Conservation (phyloP, 768 basidiomycete genomes). For the Pisolithus orientalis region DNA sequence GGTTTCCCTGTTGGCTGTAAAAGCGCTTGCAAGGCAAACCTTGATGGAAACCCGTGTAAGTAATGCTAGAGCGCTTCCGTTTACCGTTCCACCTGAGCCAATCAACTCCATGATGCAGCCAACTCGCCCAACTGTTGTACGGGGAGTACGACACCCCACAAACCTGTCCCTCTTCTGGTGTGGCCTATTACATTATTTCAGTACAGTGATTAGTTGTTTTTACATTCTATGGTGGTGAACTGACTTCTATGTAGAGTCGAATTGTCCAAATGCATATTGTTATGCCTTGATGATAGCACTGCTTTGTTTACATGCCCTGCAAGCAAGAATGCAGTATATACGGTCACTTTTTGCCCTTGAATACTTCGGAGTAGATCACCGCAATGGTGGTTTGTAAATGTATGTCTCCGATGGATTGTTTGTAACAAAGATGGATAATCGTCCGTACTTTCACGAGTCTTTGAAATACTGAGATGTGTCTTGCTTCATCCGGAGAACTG, state of each 20-base stretch:
- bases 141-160: conserved; percentile 38
- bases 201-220: conserved; percentile 11
- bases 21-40: conserved; percentile 39
- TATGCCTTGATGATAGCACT: conserved; percentile 42
- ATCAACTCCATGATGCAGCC: conserved; percentile 16
- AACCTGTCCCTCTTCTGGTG: conserved; percentile 45
- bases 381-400: too few relatives aligned
- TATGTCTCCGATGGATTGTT: too few relatives aligned
- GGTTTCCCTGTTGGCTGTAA: conserved; percentile 53
- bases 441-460: too few relatives aligned
- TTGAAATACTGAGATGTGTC: too few relatives aligned
- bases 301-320: conserved; percentile 34
- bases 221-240: background rate
- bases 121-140: conserved; percentile 59
- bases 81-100: background rate
- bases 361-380: background rate
- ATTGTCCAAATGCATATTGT: conserved; percentile 36
- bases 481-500: too few relatives aligned
- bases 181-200: conserved; percentile 36
- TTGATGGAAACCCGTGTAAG: conserved; percentile 20
- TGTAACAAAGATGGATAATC: too few relatives aligned
- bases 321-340: background rate
- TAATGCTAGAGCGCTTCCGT: background rate
- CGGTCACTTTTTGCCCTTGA: background rate
- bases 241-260: conserved; percentile 22